These are phyloP conservation scores for Suillus weaverae DNA, from an alignment of 768 basidiomycete species.

Conservation along the genomic window DNA sequence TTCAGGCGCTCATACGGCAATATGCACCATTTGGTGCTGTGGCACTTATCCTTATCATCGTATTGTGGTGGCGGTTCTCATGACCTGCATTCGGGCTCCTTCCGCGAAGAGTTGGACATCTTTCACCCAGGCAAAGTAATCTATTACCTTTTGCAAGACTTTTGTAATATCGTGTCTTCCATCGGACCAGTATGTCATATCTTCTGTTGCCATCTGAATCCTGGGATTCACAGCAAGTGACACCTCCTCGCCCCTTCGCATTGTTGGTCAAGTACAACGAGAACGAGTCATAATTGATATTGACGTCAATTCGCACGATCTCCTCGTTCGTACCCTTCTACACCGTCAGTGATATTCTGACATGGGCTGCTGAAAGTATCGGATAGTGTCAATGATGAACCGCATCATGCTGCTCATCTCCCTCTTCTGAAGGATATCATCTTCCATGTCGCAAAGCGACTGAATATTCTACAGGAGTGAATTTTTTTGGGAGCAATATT, in stretches of 20 bases:
- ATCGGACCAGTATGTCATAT: constrained; percentile 1
- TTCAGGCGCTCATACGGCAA: constrained; percentile 91
- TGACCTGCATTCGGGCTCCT: constrained; percentile 28
- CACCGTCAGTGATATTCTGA: neutral
- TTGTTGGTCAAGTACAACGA: neutral
- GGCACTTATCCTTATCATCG: constrained; percentile 71
- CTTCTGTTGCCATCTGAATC: neutral
- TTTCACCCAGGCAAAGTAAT: constrained; percentile 30
- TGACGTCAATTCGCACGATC: neutral
- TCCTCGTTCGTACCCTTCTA: constrained; percentile 3
- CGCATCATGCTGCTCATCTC: neutral
- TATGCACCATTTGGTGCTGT: constrained; percentile 92
- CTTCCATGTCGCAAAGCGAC: neutral
- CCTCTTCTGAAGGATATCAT: neutral
- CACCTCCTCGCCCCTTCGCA: neutral
- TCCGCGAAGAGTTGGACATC: constrained; percentile 18
- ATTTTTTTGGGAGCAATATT: neutral
- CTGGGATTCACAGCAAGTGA: neutral
- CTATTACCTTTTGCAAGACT: constrained; percentile 15
- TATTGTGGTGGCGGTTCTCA: constrained; percentile 80
- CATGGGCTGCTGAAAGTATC: neutral
- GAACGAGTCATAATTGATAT: neutral
- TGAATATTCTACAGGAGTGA: neutral
- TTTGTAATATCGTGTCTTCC: neutral
- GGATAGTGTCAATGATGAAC: neutral